Conservation (phyloP, 306 rosid species). For the Castanea crenata region DNA sequence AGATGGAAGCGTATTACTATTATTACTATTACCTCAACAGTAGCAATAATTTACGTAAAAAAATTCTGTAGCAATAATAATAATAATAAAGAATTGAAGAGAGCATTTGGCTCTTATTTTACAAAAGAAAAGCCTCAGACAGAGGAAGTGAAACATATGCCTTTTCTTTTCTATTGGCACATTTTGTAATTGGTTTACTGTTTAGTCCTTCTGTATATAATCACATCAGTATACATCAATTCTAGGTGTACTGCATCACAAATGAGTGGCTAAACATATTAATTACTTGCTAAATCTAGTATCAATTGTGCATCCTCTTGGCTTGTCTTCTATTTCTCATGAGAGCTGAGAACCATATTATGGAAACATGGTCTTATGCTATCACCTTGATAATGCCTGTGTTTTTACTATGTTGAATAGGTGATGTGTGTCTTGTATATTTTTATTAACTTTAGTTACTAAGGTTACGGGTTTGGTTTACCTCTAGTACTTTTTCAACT, state of each 20-base stretch:
- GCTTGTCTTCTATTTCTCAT: background rate
- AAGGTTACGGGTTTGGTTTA: no score
- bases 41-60: background rate
- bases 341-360: no score
- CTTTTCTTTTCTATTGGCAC: background rate
- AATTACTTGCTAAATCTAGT: background rate
- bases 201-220: background rate
- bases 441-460: background rate
- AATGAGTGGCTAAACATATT: background rate
- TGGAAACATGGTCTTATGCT: background rate
- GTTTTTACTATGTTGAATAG: background rate
- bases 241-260: background rate
- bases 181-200: background rate
- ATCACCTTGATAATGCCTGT: background rate
- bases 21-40: no score
- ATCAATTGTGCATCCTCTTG: background rate
- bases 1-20: no score
- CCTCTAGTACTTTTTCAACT: no score
- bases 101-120: background rate
- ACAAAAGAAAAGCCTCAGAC: background rate
- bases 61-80: background rate
- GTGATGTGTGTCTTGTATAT: background rate
- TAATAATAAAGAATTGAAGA: background rate
- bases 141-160: background rate
- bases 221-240: background rate